A percentile compares a stretch with the other conserved stretches of the same genome.
Evolutionary conservation across 2,329 filamentous ascomycete species (phyloP).

Genomic region (Arthrobotrys sphaeroides): DNA sequence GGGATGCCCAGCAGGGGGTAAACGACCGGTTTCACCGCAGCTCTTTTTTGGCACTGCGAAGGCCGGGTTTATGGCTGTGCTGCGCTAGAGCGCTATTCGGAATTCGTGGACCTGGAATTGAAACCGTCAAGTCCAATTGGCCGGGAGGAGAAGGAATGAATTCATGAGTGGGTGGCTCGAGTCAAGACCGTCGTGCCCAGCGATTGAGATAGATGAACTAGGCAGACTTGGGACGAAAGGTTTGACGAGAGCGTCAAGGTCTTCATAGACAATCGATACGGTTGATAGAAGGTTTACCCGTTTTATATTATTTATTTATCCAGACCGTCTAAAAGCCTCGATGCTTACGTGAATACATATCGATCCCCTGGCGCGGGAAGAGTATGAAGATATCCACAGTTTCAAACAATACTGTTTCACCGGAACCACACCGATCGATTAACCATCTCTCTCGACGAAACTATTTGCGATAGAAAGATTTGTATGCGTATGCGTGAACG

Average conservation of each 20-base stretch:
- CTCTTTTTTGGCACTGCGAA: background rate
- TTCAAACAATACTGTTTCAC: conserved; percentile 6
- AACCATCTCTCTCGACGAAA: background rate
- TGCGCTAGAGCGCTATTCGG: conserved; percentile 14
- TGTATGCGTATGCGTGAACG: background rate
- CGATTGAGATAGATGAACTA: conserved; percentile 3
- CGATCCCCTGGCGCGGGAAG: background rate
- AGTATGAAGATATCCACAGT: conserved; percentile 18
- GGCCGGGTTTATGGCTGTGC: background rate
- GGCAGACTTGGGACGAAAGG: conserved; percentile 3
- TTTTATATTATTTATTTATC: background rate
- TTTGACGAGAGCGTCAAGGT: background rate
- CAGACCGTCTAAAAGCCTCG: background rate
- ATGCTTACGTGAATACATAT: background rate
- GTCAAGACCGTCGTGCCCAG: background rate
- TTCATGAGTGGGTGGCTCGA: background rate
- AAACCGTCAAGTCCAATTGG: background rate
- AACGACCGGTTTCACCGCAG: conserved; percentile 12
- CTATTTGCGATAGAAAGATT: background rate
- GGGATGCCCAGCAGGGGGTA: conserved; percentile 8
- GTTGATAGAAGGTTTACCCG: background rate
- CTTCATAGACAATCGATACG: background rate
- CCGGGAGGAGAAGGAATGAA: background rate
- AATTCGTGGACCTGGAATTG: background rate
- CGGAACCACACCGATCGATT: background rate